Base-by-base conservation (phyloP, 805 yeast species). In the Starmera dryadoides region DNA sequence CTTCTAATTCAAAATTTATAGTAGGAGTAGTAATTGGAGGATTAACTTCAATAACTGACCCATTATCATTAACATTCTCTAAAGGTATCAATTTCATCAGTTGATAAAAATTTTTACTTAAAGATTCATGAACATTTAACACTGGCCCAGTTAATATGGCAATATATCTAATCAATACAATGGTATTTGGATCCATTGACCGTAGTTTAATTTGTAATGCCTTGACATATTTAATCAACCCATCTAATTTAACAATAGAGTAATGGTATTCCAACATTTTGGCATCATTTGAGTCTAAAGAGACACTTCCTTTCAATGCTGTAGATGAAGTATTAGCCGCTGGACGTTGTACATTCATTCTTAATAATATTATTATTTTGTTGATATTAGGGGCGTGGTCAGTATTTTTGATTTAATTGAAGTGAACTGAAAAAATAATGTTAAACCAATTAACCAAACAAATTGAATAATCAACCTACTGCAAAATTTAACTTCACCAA, bases 261-360 rank as follows among this genome's bases (percentile, higher is more conserved):
- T 75, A 75, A 40, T 69, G 71, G 55, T 73, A 81, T 53, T 81
- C 85, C 4, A 81, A 56, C 18, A 77, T 64, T 43, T 71, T 71
- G 12, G 78, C 75, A 46, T 80, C 87, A 35, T 69, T 60, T 2
- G 73, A 61, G 47, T 71, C 74, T 41, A 77, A 43, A 11, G 56
- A 44, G 11, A 61, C 52, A 2, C 64, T 55, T 16, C 61, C 63
- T 33, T 52, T 59, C 11, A 58, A 25, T 38, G 10, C 47, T 10
- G 28, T 25, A n/a, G 59, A 46, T 0, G 69, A 54, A 4, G 62
- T 62, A 17, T 53, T 47, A 19, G 66, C 64, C 17, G 67, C 63
- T 11, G 66, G 65, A 33, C 28, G 28, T 12, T n/a, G n/a, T n/a
- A n/a, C n/a, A n/a, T n/a, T n/a, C n/a, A n/a, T n/a, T n/a, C n/a